Conservation (phyloP, 2,329 filamentous ascomycete genomes). For the Epicoccum nigrum region DNA sequence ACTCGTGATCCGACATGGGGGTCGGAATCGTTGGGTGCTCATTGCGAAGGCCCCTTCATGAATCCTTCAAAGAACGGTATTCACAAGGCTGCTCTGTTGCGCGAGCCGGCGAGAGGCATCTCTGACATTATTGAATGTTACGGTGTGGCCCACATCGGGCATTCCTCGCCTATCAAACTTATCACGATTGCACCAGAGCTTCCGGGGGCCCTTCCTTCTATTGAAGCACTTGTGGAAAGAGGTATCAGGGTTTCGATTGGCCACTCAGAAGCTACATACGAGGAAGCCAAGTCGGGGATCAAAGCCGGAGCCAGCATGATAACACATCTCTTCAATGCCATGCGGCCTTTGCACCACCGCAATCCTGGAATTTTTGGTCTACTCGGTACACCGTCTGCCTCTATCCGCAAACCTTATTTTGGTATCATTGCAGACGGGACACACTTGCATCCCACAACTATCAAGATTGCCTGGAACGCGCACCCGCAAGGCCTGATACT, state of each 20-base stretch:
- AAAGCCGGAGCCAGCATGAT: constrained; percentile 84
- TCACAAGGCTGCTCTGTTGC: constrained; percentile 76
- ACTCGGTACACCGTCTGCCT: constrained; percentile 60
- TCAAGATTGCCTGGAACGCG: constrained; percentile 87
- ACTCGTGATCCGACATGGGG: constrained; percentile 68
- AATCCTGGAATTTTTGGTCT: constrained; percentile 91
- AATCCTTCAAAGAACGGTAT: constrained; percentile 84
- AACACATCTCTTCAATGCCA: constrained; percentile 93
- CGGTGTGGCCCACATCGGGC: constrained; percentile 69
- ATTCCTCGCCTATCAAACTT: constrained; percentile 66
- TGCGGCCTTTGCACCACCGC: constrained; percentile 87
- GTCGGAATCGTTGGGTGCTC: constrained; percentile 85
- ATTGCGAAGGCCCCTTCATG: constrained; percentile 90
- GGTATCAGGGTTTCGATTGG: constrained; percentile 81
- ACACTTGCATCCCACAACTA: constrained; percentile 83
- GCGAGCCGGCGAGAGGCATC: constrained; percentile 64
- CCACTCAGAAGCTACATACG: constrained; percentile 86
- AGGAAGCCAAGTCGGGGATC: constrained; percentile 75
- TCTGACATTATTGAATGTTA: constrained; percentile 74
- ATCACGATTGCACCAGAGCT: constrained; percentile 87
- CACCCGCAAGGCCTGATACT: constrained; percentile 85
- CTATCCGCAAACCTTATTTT: constrained; percentile 70
- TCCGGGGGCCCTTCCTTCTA: constrained; percentile 70
- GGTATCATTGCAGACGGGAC: constrained; percentile 91
- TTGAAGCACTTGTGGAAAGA: constrained; percentile 67